phyloP scores from a whole-genome alignment of 2,329 filamentous ascomycete genomes.

The Raffaelea ambrosiae region DNA sequence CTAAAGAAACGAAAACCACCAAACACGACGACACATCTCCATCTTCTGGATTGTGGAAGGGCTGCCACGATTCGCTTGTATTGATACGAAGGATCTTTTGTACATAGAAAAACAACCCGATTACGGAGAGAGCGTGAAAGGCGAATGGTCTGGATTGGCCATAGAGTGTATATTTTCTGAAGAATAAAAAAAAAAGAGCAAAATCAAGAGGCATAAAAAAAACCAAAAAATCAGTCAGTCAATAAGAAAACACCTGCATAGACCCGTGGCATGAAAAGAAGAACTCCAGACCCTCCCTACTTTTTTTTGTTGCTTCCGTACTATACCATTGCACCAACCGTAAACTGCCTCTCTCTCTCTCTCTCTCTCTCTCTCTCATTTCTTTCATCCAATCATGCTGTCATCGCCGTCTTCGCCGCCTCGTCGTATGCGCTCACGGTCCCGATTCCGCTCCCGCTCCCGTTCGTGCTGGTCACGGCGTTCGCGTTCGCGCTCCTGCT shows the following conservation, averaged over 20 bases:
- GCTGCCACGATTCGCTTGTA: too few species aligned
- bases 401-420: not conserved
- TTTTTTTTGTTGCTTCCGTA: not conserved
- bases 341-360: too few species aligned
- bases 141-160: not conserved
- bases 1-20: slow-evolving; percentile 33
- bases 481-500: slow-evolving; percentile 24
- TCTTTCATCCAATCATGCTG: not conserved
- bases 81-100: slow-evolving; percentile 8
- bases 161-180: not conserved
- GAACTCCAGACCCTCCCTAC: slow-evolving; percentile 1
- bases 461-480: slow-evolving; percentile 53
- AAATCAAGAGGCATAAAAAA: not conserved
- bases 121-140: not conserved
- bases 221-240: slow-evolving; percentile 1
- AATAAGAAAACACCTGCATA: not conserved
- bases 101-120: not conserved
- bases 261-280: not conserved
- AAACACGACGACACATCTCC: not conserved
- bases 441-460: slow-evolving; percentile 34
- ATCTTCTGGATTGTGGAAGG: too few species aligned
- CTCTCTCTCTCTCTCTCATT: not conserved
- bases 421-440: not conserved
- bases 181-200: too few species aligned
- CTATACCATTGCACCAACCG: not conserved